Evolutionary conservation across 2,329 filamentous ascomycete genomes (phyloP).

Genomic region (Graphilbum ipis-grandicollis): DNA sequence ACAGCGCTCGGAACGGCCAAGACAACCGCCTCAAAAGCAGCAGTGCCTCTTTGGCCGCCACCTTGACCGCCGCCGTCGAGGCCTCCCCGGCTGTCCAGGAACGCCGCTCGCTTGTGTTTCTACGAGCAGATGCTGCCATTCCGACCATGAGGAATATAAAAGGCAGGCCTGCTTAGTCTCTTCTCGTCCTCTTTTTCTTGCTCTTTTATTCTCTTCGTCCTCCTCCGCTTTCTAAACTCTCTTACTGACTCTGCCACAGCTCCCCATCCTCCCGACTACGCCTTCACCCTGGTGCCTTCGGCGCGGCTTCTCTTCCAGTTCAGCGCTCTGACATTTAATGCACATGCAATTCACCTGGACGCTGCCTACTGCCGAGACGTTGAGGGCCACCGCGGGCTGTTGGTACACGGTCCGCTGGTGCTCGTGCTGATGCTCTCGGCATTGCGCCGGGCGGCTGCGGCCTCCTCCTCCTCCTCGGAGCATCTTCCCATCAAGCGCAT

Average conservation of each 20-base stretch:
- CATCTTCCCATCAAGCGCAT: conserved; percentile 32
- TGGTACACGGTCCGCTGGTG: conserved; percentile 78
- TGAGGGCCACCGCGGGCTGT: conserved; percentile 57
- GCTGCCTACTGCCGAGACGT: conserved; percentile 46
- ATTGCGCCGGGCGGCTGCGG: conserved; percentile 22
- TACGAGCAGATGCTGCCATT: conserved; percentile 23
- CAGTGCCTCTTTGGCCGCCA: neutral
- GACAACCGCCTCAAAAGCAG: too few relatives aligned
- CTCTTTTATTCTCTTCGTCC: neutral
- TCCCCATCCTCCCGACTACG: conserved; percentile 18
- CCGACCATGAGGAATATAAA: too few relatives aligned
- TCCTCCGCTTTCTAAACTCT: conserved; percentile 1
- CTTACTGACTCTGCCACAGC: too few relatives aligned
- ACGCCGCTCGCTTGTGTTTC: conserved; percentile 33
- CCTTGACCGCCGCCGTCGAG: conserved; percentile 3
- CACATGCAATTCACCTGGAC: conserved; percentile 80
- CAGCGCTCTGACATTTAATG: conserved; percentile 82
- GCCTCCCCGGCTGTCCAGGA: conserved; percentile 22
- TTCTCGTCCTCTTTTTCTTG: neutral
- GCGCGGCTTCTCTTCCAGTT: conserved; percentile 69
- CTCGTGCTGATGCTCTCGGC: conserved; percentile 60
- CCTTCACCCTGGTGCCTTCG: conserved; percentile 44
- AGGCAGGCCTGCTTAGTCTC: neutral
- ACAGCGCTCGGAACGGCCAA: too few relatives aligned
- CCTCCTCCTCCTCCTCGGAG: conserved; percentile 2